A percentile compares a stretch with the other conserved stretches of the same genome.
phyloP scores from a whole-genome alignment of 305 asterid genomes.

The Fraxinus greggii region DNA sequence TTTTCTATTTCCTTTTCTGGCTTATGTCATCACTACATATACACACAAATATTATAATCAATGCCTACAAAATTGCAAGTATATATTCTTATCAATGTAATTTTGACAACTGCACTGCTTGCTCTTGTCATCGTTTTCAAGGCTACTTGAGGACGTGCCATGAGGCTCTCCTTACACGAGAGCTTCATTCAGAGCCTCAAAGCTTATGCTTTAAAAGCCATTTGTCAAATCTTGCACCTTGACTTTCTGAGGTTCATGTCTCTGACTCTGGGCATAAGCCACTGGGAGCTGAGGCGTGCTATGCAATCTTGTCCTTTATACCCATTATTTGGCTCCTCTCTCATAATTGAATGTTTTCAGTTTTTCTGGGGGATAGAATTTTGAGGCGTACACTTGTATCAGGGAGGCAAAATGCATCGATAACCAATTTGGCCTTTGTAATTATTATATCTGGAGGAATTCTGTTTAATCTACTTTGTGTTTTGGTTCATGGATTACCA shows the following conservation, averaged over 20 bases:
- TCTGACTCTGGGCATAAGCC: not conserved
- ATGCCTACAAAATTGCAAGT: not conserved
- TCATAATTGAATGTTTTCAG: not conserved
- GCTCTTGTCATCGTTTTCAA: not conserved
- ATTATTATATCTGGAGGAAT: not conserved
- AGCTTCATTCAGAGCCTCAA: not conserved
- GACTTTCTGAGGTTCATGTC: not conserved
- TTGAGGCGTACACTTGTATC: not conserved
- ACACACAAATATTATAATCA: not conserved
- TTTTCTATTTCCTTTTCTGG: not conserved
- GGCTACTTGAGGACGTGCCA: not conserved
- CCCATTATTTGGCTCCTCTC: not conserved
- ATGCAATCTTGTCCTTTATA: not conserved
- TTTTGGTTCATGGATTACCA: not conserved
- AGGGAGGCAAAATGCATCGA: not conserved
- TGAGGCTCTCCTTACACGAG: not conserved
- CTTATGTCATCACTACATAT: not conserved
- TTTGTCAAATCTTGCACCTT: not conserved
- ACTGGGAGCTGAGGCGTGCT: not conserved
- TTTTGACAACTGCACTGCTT: not conserved
- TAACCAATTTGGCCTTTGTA: not conserved
- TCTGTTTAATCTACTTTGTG: not conserved
- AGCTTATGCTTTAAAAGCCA: not conserved
- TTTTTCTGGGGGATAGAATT: not conserved
- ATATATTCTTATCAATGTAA: not conserved